Base-by-base conservation (phyloP, 2,329 filamentous ascomycete genomes). In the Aspergillus sp. region DNA sequence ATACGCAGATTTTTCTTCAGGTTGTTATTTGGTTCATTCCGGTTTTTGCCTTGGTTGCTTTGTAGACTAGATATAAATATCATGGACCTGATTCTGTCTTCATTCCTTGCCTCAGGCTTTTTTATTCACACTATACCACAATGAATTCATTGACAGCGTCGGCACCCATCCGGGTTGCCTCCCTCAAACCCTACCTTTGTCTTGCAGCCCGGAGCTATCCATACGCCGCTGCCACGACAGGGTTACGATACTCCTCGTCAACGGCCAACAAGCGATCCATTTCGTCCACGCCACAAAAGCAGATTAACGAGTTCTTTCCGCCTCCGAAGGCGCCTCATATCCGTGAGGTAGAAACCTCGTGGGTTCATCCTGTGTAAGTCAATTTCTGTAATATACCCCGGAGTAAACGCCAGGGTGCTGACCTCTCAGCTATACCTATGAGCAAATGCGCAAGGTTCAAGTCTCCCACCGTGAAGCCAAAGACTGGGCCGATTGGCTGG, bases 391-490 rank as follows among this genome's bases (percentile, higher is more conserved):
- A 19, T 19, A 19, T 19, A 19, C 19, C 19, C 19, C 19, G 19
- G 19, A 19, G 1, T 19, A 19, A 19, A 19, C 19, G 19, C 2
- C 19, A 19, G 19, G 8, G 35, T 42, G 30, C 51, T 62, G 29
- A 64, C 42, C n/a, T 7, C 19, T 19, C 43, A 71, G 68, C 10
- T 94, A 87, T 66, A 86, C 85, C 29, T 77, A 85, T 60, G 76
- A 85, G 52, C 84, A 96, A 64, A 93, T 97, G 85, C 73, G 78
- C 27, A 63, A 66, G 26, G 80, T 97, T 43, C 73, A 75, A 41
- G 80, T 91, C 3, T 88, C 84, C 26, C 91, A 97, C 63, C 84
- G 91, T 27, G 67, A 83, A 55, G 81, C 86, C 1, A 76, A 81
- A 58, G 85, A 80, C 8, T 75, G 80, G 61, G 85, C 88, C 4